Conservation (phyloP, 73 alveolate genomes). For the Paramecium sonneborni region DNA sequence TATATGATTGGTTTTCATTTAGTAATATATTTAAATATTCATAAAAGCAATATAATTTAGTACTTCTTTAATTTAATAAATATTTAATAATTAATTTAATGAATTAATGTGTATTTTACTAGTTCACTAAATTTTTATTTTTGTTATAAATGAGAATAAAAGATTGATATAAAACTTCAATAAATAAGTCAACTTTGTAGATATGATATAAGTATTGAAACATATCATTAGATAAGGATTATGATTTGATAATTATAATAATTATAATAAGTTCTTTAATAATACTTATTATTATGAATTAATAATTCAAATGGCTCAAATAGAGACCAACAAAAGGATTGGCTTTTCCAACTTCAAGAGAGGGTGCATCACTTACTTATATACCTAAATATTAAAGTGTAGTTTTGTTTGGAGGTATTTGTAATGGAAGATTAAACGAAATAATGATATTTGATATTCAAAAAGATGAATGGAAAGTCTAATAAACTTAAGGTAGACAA, state of each 20-base stretch:
- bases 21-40: no score
- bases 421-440: constrained; percentile 51
- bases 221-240: no score
- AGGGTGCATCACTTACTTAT: constrained; percentile 35
- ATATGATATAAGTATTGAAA: no score
- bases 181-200: no score
- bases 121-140: no score
- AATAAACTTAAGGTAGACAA: constrained; percentile 46
- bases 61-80: no score
- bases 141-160: no score
- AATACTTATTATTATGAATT: neutral
- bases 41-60: no score
- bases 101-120: no score
- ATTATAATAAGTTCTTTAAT: neutral
- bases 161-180: no score
- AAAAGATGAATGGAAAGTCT: constrained; percentile 33
- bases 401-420: constrained; percentile 44
- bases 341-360: constrained; percentile 54
- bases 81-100: no score
- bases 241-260: neutral
- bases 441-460: constrained; percentile 49
- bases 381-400: neutral
- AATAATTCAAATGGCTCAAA: constrained; percentile 45
- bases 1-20: no score
- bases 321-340: constrained; percentile 37